Conservation (phyloP, 768 basidiomycete species). For the Pleurotus salmoneostramineus region DNA sequence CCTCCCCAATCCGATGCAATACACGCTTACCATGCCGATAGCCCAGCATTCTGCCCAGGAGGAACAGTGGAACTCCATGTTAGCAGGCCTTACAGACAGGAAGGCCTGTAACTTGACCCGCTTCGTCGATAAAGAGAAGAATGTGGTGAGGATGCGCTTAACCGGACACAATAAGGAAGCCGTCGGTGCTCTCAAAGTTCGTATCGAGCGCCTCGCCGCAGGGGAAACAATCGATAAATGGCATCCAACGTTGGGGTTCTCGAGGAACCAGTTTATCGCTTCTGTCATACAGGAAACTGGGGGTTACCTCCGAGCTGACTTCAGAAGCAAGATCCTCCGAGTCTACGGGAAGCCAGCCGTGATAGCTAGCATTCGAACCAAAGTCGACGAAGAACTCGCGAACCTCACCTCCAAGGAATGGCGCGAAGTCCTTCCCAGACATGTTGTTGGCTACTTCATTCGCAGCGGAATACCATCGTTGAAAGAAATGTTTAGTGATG, state of each 20-base stretch:
- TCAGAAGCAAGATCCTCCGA: constrained; percentile 34
- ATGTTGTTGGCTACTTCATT: constrained; percentile 46
- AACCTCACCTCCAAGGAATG: constrained; percentile 41
- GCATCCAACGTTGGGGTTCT: constrained; percentile 39
- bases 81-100: constrained; percentile 28
- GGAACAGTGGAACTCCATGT: constrained; percentile 42
- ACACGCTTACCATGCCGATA: constrained; percentile 41
- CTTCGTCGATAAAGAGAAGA: background rate
- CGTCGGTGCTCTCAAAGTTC: constrained; percentile 54
- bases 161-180: constrained; percentile 43
- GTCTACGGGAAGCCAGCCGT: constrained; percentile 11
- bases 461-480: constrained; percentile 44
- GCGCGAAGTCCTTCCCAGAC: constrained; percentile 30
- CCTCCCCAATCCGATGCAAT: constrained; percentile 47
- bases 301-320: constrained; percentile 42
- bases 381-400: constrained; percentile 32
- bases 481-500: constrained; percentile 50
- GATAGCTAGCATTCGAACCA: constrained; percentile 8
- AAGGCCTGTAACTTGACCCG: constrained; percentile 29
- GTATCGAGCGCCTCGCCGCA: constrained; percentile 49
- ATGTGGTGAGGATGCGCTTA: constrained; percentile 15
- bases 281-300: constrained; percentile 29
- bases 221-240: constrained; percentile 48
- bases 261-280: constrained; percentile 26
- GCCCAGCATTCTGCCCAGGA: constrained; percentile 51